phyloP scores from a whole-genome alignment of 345 rosid genomes.

The Citrus trifoliata region DNA sequence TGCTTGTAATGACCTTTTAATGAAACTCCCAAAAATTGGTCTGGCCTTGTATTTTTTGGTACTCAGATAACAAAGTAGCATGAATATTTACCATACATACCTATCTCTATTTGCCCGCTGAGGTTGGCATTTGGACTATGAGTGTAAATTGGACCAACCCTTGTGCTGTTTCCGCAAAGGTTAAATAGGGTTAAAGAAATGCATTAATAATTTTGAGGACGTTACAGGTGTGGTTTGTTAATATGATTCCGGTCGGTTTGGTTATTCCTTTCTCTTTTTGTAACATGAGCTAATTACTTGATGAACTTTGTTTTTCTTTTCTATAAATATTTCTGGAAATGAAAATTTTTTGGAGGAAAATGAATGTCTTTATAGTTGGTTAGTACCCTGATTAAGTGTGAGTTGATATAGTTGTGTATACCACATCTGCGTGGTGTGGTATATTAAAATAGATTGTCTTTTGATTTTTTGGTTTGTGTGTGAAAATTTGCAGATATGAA shows the following conservation, averaged over 20 bases:
- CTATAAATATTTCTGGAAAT: not conserved
- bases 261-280: not conserved
- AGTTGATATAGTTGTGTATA: not conserved
- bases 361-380: not conserved
- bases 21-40: not conserved
- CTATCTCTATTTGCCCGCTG: not conserved
- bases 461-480: not conserved
- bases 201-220: not conserved
- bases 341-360: not conserved
- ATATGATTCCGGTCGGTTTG: not conserved
- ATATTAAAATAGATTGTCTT: not conserved
- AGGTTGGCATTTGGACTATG: not conserved
- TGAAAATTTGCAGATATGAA: conserved; percentile 13
- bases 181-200: not conserved
- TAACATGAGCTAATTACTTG: not conserved
- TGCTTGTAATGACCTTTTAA: not conserved
- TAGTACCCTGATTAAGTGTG: not conserved
- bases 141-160: not conserved
- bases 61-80: not conserved
- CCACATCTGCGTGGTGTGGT: not conserved
- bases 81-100: not conserved
- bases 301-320: not conserved
- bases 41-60: not conserved
- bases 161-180: not conserved
- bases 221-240: not conserved